A percentile compares a stretch with the other conserved stretches of the same genome.
Evolutionary conservation across 2,329 filamentous ascomycete species (phyloP).

Genomic region (Aspergillus fumigatiaffinis): DNA sequence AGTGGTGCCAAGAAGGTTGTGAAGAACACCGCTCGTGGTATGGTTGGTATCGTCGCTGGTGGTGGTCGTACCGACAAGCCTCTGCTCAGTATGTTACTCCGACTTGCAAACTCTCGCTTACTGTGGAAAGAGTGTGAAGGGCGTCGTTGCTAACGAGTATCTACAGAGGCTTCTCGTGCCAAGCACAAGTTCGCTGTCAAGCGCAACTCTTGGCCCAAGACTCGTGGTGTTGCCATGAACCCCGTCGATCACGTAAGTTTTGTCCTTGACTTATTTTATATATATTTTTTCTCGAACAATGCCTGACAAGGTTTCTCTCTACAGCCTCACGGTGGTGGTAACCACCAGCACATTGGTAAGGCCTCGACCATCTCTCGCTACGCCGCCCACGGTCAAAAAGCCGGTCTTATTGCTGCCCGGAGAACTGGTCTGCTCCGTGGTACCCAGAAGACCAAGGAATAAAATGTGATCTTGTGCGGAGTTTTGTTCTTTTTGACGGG

Average conservation of each 20-base stretch:
- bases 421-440: constrained; percentile 99
- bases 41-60: constrained; percentile 99
- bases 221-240: constrained; percentile 99
- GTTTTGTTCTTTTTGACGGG: constrained; percentile 51
- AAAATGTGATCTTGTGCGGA: constrained; percentile 59
- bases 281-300: neutral
- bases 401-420: constrained; percentile 99
- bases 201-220: constrained; percentile 99
- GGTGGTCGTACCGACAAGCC: constrained; percentile 99
- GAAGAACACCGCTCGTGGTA: constrained; percentile 85
- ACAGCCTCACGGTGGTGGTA: constrained; percentile 91
- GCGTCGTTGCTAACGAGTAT: constrained; percentile 37
- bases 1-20: constrained; percentile 99
- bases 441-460: constrained; percentile 99
- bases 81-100: constrained; percentile 67
- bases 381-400: constrained; percentile 98
- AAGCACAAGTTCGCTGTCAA: constrained; percentile 99
- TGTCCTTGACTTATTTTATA: neutral
- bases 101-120: neutral
- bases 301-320: constrained; percentile 20
- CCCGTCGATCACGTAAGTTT: constrained; percentile 84
- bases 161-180: constrained; percentile 90
- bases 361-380: constrained; percentile 98
- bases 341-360: constrained; percentile 99
- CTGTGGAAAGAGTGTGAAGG: neutral